These are phyloP conservation scores for Rhodotorula sphaerocarpa DNA, from an alignment of 768 basidiomycete species.

Conservation along the genomic window DNA sequence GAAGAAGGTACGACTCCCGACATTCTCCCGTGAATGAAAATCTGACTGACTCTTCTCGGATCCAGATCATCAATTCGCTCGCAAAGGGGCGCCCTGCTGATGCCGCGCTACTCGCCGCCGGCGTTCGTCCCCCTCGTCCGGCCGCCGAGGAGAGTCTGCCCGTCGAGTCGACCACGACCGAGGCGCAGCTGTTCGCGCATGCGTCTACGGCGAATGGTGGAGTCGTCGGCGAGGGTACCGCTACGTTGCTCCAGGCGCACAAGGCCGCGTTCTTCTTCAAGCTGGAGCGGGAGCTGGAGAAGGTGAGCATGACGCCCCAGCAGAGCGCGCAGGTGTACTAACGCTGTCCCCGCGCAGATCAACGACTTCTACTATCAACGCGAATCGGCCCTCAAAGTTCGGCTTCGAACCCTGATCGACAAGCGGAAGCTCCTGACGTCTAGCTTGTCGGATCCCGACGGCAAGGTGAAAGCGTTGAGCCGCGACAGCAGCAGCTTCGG, in stretches of 20 bases:
- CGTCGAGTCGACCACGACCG: conserved; percentile 28
- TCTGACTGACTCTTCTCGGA: background rate
- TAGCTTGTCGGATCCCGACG: conserved; percentile 63
- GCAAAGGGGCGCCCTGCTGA: conserved; percentile 83
- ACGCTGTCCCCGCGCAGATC: conserved; percentile 53
- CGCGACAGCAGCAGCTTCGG: conserved; percentile 40
- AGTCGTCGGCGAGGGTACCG: conserved; percentile 38
- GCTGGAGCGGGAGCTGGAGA: conserved; percentile 91
- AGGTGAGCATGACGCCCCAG: conserved; percentile 51
- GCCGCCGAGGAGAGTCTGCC: conserved; percentile 27
- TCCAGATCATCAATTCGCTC: conserved; percentile 86
- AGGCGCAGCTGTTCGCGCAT: conserved; percentile 31
- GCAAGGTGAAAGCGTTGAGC: conserved; percentile 52
- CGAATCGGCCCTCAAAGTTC: conserved; percentile 83
- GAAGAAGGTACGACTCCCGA: conserved; percentile 50
- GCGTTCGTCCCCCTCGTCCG: conserved; percentile 47
- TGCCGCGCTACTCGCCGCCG: conserved; percentile 74
- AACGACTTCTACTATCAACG: conserved; percentile 96
- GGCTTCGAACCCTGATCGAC: conserved; percentile 84
- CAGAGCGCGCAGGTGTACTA: background rate
- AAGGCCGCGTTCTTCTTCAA: conserved; percentile 99
- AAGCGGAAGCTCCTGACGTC: conserved; percentile 72
- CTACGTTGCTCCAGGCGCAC: conserved; percentile 83
- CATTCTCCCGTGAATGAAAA: background rate
- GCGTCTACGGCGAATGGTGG: conserved; percentile 25